These are phyloP conservation scores for Fonsecaea multimorphosa DNA, from an alignment of 2,329 filamentous ascomycete genomes.

Conservation along the genomic window DNA sequence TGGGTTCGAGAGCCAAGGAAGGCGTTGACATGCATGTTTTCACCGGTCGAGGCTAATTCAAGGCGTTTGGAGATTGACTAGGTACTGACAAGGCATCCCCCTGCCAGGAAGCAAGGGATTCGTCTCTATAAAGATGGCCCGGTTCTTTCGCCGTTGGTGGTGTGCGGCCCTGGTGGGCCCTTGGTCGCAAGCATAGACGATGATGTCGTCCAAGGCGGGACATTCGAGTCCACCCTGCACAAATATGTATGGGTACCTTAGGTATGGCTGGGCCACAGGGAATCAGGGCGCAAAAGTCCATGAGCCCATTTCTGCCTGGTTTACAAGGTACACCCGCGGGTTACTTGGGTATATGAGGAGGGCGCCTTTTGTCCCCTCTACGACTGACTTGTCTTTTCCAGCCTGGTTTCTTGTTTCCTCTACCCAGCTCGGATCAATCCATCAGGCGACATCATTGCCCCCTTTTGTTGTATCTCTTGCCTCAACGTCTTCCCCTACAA, in stretches of 20 bases:
- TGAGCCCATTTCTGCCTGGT: conserved; percentile 11
- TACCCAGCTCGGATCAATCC: too few relatives aligned
- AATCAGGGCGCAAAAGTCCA: conserved; percentile 19
- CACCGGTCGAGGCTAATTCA: background rate
- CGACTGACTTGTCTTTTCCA: background rate
- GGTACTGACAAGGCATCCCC: background rate
- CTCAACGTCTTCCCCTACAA: background rate
- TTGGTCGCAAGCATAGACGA: conserved; percentile 17
- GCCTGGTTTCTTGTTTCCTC: background rate
- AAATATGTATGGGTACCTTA: too few relatives aligned
- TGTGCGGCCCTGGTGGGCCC: conserved; percentile 13
- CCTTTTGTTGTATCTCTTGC: background rate
- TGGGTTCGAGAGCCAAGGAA: too few relatives aligned
- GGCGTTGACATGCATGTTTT: background rate
- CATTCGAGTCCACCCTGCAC: background rate
- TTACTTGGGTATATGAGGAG: background rate
- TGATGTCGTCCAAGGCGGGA: conserved; percentile 30
- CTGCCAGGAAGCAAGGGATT: background rate
- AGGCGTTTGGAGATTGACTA: background rate
- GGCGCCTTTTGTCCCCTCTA: background rate
- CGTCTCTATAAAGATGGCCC: background rate
- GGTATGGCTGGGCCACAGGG: background rate
- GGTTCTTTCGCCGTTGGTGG: background rate
- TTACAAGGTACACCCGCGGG: background rate
- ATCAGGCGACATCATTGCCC: too few relatives aligned